phyloP scores from a whole-genome alignment of 139 green algal species.

The Picochlorum sp. region DNA sequence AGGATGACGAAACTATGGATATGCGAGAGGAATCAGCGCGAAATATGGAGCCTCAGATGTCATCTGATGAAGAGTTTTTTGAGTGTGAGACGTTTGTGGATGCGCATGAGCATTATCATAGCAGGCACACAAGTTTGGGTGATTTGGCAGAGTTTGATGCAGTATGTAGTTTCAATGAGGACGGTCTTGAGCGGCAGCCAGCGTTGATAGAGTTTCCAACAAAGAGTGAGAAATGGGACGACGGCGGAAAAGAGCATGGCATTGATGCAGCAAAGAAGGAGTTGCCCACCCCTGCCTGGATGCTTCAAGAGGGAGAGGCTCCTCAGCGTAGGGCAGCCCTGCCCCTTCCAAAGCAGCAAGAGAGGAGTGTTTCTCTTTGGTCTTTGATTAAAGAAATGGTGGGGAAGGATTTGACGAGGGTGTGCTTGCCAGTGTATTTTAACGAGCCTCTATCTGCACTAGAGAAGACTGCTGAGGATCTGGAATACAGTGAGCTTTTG shows the following conservation, averaged over 20 bases:
- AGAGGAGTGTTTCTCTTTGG: constrained; percentile 77
- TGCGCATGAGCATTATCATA: constrained; percentile 4
- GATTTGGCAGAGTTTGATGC: constrained; percentile 8
- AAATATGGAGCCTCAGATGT: background rate
- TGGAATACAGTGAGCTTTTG: constrained; percentile 77
- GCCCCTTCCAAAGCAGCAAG: constrained; percentile 51
- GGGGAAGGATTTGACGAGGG: constrained; percentile 64
- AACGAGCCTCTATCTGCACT: constrained; percentile 84
- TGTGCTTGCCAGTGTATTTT: constrained; percentile 92
- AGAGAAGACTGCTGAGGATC: constrained; percentile 60
- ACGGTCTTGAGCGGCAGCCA: background rate
- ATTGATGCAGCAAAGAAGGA: background rate
- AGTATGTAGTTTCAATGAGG: background rate
- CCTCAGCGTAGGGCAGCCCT: constrained; percentile 33
- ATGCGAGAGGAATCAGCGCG: constrained; percentile 19
- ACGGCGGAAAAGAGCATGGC: background rate
- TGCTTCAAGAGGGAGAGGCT: constrained; percentile 13
- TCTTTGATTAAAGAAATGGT: constrained; percentile 81
- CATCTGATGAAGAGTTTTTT: constrained; percentile 29
- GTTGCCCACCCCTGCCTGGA: constrained; percentile 14
- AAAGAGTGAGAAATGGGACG: background rate
- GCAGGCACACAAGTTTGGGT: constrained; percentile 5
- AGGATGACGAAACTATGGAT: constrained; percentile 23
- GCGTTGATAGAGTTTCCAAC: background rate
- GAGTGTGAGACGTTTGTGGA: constrained; percentile 20